These are phyloP conservation scores for Podospora pseudoanserina DNA, from an alignment of 495 filamentous ascomycete species.

Conservation along the genomic window DNA sequence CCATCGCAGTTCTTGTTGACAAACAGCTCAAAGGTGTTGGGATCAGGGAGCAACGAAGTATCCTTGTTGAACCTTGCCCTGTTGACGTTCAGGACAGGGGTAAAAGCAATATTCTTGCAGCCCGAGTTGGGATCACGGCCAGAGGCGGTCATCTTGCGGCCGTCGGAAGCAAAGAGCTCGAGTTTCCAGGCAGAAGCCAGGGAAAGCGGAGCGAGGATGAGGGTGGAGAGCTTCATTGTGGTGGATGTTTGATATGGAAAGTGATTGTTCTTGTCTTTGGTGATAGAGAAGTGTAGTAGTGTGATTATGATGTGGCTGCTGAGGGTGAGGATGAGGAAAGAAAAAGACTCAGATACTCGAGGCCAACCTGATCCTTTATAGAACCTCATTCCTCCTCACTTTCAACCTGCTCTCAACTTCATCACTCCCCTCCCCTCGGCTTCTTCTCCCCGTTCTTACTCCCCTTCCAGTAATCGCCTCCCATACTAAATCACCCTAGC, in stretches of 20 bases:
- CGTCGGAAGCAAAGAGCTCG: slow-evolving; percentile 9
- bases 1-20: slow-evolving; percentile 11
- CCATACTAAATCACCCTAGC: not conserved
- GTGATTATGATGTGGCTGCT: not conserved
- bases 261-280: not conserved
- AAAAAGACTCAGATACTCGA: not conserved
- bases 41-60: slow-evolving; percentile 8
- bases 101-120: slow-evolving; percentile 20
- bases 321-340: not conserved
- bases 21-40: slow-evolving; percentile 13
- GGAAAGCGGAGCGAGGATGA: slow-evolving; percentile 9
- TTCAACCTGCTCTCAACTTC: not conserved
- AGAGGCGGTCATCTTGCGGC: slow-evolving; percentile 7
- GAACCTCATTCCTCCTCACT: not conserved
- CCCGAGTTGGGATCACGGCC: slow-evolving; percentile 10
- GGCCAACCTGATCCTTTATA: not conserved
- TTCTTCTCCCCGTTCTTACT: not conserved
- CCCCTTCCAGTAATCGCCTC: not conserved
- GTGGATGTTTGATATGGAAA: not conserved
- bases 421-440: not conserved
- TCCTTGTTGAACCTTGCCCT: slow-evolving; percentile 6
- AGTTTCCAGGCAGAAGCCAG: slow-evolving; percentile 15
- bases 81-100: slow-evolving; percentile 16
- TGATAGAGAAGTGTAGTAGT: not conserved
- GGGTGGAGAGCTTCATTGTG: slow-evolving; percentile 15